phyloP scores from a whole-genome alignment of 768 basidiomycete species.

The Lactarius sp. region DNA sequence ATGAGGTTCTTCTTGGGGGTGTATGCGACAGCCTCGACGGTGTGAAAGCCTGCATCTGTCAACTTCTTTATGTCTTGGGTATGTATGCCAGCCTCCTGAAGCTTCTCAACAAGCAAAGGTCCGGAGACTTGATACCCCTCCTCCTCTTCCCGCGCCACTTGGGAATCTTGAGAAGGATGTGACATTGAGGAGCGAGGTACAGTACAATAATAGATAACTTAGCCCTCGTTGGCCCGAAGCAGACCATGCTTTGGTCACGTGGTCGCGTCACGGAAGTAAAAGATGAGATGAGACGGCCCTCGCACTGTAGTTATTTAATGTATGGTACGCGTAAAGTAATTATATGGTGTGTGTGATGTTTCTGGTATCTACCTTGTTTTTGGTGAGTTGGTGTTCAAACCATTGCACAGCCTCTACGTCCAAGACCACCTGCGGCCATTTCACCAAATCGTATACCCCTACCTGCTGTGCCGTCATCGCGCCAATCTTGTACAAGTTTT shows the following conservation, averaged over 20 bases:
- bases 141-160: constrained; percentile 46
- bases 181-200: constrained; percentile 41
- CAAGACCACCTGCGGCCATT: constrained; percentile 76
- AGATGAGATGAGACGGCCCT: neutral
- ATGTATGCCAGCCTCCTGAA: constrained; percentile 85
- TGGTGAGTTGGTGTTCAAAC: constrained; percentile 60
- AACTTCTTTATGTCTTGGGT: constrained; percentile 94
- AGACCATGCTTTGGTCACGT: constrained; percentile 19
- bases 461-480: constrained; percentile 60
- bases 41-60: constrained; percentile 84
- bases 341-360: neutral
- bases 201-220: neutral
- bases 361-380: constrained; percentile 26
- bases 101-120: constrained; percentile 79
- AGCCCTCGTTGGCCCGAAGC: no score
- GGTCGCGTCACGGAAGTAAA: constrained; percentile 17
- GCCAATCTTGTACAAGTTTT: constrained; percentile 68
- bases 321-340: neutral
- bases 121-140: constrained; percentile 60
- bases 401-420: constrained; percentile 80
- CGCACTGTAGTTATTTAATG: neutral
- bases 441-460: constrained; percentile 77
- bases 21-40: constrained; percentile 93
- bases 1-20: constrained; percentile 91
- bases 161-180: constrained; percentile 47